Conservation (phyloP, 345 rosid species). For the Brassica napus region DNA sequence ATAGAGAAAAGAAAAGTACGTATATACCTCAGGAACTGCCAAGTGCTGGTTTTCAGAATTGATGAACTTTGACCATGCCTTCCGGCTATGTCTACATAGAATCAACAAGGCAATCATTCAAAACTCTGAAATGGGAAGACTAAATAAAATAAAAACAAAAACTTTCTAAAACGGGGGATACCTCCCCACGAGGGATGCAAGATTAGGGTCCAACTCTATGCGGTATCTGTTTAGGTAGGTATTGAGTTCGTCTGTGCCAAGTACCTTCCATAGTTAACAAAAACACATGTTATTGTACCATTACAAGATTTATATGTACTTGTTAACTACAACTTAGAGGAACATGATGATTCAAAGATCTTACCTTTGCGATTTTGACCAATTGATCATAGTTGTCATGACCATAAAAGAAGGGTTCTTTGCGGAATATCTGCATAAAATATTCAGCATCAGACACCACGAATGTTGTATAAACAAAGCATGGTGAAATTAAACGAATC, state of each 20-base stretch:
- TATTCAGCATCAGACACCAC: slow-evolving; percentile 33
- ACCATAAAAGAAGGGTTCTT: slow-evolving; percentile 98
- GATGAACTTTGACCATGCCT: slow-evolving; percentile 89
- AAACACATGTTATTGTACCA: too few relatives aligned
- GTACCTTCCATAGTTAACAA: slow-evolving; percentile 58
- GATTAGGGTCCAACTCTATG: slow-evolving; percentile 88
- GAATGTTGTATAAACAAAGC: not conserved
- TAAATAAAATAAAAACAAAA: not conserved
- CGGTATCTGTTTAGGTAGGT: slow-evolving; percentile 79
- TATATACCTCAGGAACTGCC: slow-evolving; percentile 82
- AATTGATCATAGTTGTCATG: slow-evolving; percentile 97
- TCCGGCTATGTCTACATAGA: slow-evolving; percentile 69
- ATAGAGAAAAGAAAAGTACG: not conserved
- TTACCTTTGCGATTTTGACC: slow-evolving; percentile 96
- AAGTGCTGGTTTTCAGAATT: slow-evolving; percentile 88
- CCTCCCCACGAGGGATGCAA: slow-evolving; percentile 93
- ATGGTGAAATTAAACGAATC: too few relatives aligned
- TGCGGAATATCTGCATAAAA: slow-evolving; percentile 83
- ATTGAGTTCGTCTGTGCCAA: slow-evolving; percentile 91
- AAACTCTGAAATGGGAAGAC: not conserved
- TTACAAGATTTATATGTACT: too few relatives aligned
- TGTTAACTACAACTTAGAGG: too few relatives aligned
- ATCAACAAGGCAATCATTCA: not conserved
- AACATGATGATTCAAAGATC: not conserved
- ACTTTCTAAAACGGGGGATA: slow-evolving; percentile 29